Conservation (phyloP, 192 early-diverging fungal genomes). For the Podila minutissima region DNA sequence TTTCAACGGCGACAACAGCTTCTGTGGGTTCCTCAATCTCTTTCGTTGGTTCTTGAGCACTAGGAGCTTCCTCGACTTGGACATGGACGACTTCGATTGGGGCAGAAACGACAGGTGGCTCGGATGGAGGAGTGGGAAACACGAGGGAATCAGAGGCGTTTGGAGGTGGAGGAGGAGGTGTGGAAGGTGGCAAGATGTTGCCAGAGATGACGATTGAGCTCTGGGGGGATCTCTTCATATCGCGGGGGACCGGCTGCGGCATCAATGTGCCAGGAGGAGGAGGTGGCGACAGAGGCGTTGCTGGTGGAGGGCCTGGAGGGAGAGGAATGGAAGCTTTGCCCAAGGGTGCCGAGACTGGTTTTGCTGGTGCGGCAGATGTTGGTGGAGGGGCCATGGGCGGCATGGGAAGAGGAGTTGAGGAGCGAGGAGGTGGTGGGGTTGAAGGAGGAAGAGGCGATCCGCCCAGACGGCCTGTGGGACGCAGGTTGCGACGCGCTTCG, state of each 20-base stretch:
- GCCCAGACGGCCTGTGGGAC: constrained; percentile 26
- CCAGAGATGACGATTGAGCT: constrained; percentile 28
- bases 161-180: constrained; percentile 31
- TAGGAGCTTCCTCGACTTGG: neutral
- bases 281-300: constrained; percentile 17
- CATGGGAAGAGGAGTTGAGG: constrained; percentile 29
- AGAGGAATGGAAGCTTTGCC: constrained; percentile 17
- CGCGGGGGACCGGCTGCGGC: constrained; percentile 22
- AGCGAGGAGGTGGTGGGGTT: constrained; percentile 26
- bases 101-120: neutral
- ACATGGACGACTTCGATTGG: neutral
- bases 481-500: constrained; percentile 27
- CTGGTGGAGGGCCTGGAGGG: constrained; percentile 21
- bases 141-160: neutral
- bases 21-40: neutral
- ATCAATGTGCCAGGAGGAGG: constrained; percentile 13
- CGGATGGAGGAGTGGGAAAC: constrained; percentile 16
- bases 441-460: constrained; percentile 21
- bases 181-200: constrained; percentile 38
- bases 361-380: constrained; percentile 13
- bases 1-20: neutral
- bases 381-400: constrained; percentile 10
- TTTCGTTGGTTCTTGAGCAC: neutral
- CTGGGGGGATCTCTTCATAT: constrained; percentile 39
- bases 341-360: constrained; percentile 15